Evolutionary conservation across 2,329 filamentous ascomycete species (phyloP), one percentile per base, ranked within the genome.

Genomic region (Cadophora luteo-olivacea): DNA sequence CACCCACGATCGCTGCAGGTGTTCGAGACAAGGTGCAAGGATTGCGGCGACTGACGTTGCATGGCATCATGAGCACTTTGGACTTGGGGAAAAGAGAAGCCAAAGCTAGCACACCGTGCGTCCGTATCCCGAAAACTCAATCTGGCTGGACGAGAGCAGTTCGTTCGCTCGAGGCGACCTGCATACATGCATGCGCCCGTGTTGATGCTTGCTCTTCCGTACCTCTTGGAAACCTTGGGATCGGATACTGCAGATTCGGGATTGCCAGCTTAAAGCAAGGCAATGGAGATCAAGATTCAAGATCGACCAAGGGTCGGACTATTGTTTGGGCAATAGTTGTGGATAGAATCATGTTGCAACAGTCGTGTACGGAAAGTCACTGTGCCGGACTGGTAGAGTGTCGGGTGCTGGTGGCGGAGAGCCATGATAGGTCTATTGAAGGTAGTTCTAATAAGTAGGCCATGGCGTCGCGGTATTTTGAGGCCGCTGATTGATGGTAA

Each of bases 291-390:
- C 24, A 55, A 48, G 68, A 73, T 73, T 72, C 69, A 67, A 45
- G 70, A 73, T 73, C 72, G 68, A 38, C 67, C 60, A 62, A 55
- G 65, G 64, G 66, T 61, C 32, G 19, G 69, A 62, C 69, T 65
- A 62, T 62, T 69, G 67, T 70, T 65, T 72, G 55, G 55, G 58
- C 64, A 41, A 51, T 60, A 25, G 49, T 32, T 54, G 49, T 33
- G 22, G 32, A 33, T 22, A 52, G 49, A 38, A 24, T 49, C 45
- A 49, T 58, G 33, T 16, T 24, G 45, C 45, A 49, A 22, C 55
- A 25, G 45, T 24, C n/a, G 12, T 29, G 36, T 60, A 24, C 36
- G 57, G 57, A n/a, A 24, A 60, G 22, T 24, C 12, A 16, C 33
- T 60, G 22, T 22, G 2, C 55, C 55, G 55, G 55, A 33, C 19